Evolutionary conservation across 192 early-diverging fungal species (phyloP).

Genomic region (Mortierella antarctica): DNA sequence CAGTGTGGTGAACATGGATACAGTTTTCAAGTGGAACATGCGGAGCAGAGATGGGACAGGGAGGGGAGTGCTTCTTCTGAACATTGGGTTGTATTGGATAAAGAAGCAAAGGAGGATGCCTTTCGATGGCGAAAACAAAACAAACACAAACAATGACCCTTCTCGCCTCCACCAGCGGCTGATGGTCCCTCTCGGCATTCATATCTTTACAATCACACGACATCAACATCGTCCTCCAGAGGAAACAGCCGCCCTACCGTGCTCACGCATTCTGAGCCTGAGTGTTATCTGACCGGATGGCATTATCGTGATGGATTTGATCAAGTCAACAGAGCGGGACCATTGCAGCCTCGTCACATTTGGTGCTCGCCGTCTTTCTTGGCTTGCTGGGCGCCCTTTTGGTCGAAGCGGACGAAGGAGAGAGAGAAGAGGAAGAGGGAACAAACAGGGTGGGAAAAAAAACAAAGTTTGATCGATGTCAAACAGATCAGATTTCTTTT

Average conservation of each 20-base stretch:
- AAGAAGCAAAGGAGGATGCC: background rate
- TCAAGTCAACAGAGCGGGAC: too few species aligned
- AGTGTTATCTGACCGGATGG: too few species aligned
- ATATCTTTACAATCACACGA: slow-evolving; percentile 10
- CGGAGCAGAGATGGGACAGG: background rate
- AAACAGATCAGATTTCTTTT: slow-evolving; percentile 5
- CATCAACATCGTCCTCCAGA: background rate
- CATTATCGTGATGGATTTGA: too few species aligned
- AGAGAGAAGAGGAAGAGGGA: background rate
- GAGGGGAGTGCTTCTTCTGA: background rate
- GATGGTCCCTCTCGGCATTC: too few species aligned
- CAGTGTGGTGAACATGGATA: slow-evolving; percentile 15
- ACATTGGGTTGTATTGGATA: background rate
- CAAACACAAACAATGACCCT: background rate
- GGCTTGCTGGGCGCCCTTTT: too few species aligned
- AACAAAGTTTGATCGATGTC: slow-evolving; percentile 45
- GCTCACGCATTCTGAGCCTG: too few species aligned
- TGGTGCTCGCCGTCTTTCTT: too few species aligned
- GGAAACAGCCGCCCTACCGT: too few species aligned
- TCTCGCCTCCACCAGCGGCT: too few species aligned
- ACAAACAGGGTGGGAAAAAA: slow-evolving; percentile 20
- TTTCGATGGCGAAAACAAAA: slow-evolving; percentile 1
- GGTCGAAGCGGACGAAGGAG: too few species aligned
- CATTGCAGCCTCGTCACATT: too few species aligned
- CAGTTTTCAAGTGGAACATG: slow-evolving; percentile 4